Percentiles rank a stretch among this genome's conserved stretches.
phyloP scores from a whole-genome alignment of 73 alveolate species.

The Effrenium voratum region DNA sequence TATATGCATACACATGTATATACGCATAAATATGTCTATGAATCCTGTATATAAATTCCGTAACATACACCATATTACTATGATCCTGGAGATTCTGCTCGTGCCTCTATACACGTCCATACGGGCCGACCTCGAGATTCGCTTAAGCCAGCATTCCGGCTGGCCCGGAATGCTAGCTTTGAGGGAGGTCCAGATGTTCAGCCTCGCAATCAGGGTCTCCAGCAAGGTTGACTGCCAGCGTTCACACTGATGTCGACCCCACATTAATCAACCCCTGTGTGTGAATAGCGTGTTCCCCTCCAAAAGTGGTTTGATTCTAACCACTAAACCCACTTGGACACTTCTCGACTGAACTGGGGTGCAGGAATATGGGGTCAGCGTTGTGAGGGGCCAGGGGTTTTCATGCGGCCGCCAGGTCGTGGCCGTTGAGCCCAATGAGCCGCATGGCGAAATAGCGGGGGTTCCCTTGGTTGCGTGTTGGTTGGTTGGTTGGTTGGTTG shows the following conservation, averaged over 20 bases:
- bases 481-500: neutral
- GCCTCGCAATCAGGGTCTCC: neutral
- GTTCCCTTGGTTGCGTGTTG: no score
- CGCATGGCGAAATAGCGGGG: no score
- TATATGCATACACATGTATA: no score
- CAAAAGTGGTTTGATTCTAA: neutral
- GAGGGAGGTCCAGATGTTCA: neutral
- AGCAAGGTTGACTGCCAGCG: neutral
- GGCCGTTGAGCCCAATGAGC: constrained; percentile 76
- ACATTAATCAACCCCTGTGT: neutral
- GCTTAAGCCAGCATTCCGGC: no score
- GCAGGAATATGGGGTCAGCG: neutral
- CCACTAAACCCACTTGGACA: neutral
- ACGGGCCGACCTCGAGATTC: neutral
- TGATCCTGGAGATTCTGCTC: no score
- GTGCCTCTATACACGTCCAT: neutral
- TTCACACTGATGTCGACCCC: neutral
- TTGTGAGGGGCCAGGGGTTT: neutral
- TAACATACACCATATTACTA: no score
- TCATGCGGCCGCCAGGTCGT: constrained; percentile 4
- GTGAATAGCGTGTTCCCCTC: neutral
- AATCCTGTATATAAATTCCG: neutral
- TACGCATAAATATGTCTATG: no score
- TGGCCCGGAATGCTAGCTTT: neutral
- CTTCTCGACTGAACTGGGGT: neutral